A percentile compares a stretch with the other conserved stretches of the same genome.
Evolutionary conservation across 768 basidiomycete species (phyloP).

Genomic region (Pleurotus cornucopiae): DNA sequence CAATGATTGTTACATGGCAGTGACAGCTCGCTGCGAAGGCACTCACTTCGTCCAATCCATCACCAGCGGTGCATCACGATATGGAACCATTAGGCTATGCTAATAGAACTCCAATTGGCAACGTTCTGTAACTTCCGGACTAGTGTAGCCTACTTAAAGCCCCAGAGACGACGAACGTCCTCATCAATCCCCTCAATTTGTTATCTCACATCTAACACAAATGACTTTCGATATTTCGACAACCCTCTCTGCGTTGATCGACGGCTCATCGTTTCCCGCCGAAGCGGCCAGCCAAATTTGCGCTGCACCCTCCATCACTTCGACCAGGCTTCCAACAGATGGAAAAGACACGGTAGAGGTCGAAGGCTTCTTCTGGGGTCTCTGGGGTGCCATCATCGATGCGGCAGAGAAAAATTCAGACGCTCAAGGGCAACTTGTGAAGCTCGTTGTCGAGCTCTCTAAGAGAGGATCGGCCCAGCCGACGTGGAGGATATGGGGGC

Average conservation of each 20-base stretch:
- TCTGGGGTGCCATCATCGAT: neutral
- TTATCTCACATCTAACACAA: too few species aligned
- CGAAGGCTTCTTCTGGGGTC: slow-evolving; percentile 4
- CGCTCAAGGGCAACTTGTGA: neutral
- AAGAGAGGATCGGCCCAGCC: neutral
- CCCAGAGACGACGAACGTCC: too few species aligned
- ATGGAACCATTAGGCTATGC: too few species aligned
- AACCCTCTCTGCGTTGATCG: neutral
- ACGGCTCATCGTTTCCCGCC: neutral
- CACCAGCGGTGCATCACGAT: too few species aligned
- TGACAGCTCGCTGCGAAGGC: too few species aligned
- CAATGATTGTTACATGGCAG: too few species aligned
- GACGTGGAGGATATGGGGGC: slow-evolving; percentile 4
- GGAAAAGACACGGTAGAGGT: neutral
- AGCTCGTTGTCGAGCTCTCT: neutral
- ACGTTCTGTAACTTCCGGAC: too few species aligned
- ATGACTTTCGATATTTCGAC: neutral
- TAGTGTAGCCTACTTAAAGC: too few species aligned
- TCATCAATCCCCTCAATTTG: too few species aligned
- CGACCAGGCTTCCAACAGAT: neutral
- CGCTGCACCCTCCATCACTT: neutral
- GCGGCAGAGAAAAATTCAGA: neutral
- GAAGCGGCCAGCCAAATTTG: neutral
- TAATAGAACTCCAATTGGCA: too few species aligned
- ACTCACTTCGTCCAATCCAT: too few species aligned